Percentiles rank a stretch among this genome's conserved stretches.
phyloP scores from a whole-genome alignment of 441 rosid genomes.

The Erodium trifolium region DNA sequence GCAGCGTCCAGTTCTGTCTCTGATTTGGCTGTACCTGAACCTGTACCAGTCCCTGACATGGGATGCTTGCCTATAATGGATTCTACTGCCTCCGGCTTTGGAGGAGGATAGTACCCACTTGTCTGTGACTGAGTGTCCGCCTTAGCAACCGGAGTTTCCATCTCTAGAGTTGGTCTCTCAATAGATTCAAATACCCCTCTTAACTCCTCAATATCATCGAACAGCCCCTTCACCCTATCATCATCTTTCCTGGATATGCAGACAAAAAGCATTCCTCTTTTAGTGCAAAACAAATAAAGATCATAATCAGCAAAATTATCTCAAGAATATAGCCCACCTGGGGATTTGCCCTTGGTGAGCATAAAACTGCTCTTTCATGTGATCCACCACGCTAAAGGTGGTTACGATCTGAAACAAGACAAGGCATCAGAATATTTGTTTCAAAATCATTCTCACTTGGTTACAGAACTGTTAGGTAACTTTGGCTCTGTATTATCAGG shows the following conservation, averaged over 20 bases:
- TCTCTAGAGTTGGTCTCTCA: conserved; percentile 73
- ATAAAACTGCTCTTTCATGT: conserved; percentile 77
- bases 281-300: neutral
- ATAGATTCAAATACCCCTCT: conserved; percentile 70
- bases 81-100: conserved; percentile 12
- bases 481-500: neutral
- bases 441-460: no score
- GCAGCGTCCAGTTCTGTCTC: conserved; percentile 51
- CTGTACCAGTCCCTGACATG: conserved; percentile 19
- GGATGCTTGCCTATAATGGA: conserved; percentile 18
- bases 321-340: conserved; percentile 35
- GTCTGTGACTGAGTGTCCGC: conserved; percentile 22
- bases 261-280: neutral
- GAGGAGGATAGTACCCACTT: conserved; percentile 21
- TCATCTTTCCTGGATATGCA: conserved; percentile 56
- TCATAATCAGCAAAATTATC: neutral
- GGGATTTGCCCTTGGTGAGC: conserved; percentile 40
- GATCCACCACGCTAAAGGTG: conserved; percentile 85
- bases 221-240: conserved; percentile 49
- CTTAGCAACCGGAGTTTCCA: conserved; percentile 51
- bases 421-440: conserved; percentile 10
- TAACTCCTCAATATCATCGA: conserved; percentile 67
- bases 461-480: no score
- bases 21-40: conserved; percentile 19
- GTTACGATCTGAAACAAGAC: conserved; percentile 59